Evolutionary conservation across 1,284 basidiomycete species (phyloP), one percentile per base, ranked within the genome.

Genomic region (Ceratobasidium sp.): DNA sequence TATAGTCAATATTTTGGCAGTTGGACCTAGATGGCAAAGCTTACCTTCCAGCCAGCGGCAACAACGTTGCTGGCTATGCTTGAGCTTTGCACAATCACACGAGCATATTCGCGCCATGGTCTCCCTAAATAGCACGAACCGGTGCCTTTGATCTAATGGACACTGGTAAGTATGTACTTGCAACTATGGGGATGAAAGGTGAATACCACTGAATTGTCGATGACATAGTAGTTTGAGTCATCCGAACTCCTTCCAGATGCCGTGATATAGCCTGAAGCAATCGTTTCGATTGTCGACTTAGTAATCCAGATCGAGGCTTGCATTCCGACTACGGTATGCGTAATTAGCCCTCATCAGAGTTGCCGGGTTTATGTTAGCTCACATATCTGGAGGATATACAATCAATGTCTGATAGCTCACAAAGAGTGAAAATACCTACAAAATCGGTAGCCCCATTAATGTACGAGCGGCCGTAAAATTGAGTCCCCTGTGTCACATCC

Each of bases 161-260:
- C 4, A 17, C 2, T 27, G 31, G 47, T 20, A 17, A 34, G n/a
- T 25, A n/a, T 13, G 12, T 12, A 52, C 43, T 27, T 17, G 31
- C 47, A 32, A 25, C 58, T 50, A 69, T 25, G 72, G 65, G 22
- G 47, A 38, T n/a, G 57, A 34, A 35, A 71, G 40, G 29, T 56
- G 55, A 4, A 29, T 22, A 72, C 53, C 1, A 67, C 71, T 29
- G 64, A 65, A 8, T 47, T 29, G 17, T 73, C 57, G 15, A 73
- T 70, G 13, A 72, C 72, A 54, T 72, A 73, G 64, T 72, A 73
- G 68, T 72, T 67, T 3, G 70, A 43, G 47, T 73, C 72, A 31
- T 43, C 42, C 7, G 57, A 56, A 7, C 49, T 57, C 8, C 72
- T 43, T 43, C 70, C 72, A 29, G 54, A 60, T 0, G 71, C 72